These are phyloP conservation scores for Apophysomyces elegans DNA, from an alignment of 371 early-diverging fungal species.

Conservation along the genomic window DNA sequence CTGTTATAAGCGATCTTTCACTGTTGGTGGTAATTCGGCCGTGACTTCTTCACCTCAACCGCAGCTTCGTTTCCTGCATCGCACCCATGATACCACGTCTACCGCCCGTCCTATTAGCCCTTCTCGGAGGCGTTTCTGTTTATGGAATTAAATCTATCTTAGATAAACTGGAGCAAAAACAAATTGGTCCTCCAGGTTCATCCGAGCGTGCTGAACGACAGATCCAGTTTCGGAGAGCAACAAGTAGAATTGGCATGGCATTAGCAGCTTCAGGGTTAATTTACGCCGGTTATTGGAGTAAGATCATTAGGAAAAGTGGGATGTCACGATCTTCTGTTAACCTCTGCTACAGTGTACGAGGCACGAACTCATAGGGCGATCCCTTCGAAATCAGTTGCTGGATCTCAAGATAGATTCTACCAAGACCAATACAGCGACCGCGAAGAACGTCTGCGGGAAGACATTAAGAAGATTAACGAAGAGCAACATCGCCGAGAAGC, in stretches of 20 bases:
- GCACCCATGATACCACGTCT: slow-evolving; percentile 45
- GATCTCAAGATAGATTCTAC: slow-evolving; percentile 26
- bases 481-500: slow-evolving; percentile 26
- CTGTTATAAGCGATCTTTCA: no score
- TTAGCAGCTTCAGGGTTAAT: slow-evolving; percentile 26
- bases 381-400: slow-evolving; percentile 26
- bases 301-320: background rate
- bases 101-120: slow-evolving; percentile 45
- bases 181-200: slow-evolving; percentile 47
- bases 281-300: slow-evolving; percentile 41
- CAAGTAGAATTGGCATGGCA: slow-evolving; percentile 28
- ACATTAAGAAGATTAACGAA: slow-evolving; percentile 18
- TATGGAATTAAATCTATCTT: slow-evolving; percentile 44
- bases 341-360: slow-evolving; percentile 33
- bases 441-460: slow-evolving; percentile 26
- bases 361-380: slow-evolving; percentile 32
- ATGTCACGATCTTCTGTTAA: no score
- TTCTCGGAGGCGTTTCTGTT: slow-evolving; percentile 41
- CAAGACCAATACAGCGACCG: slow-evolving; percentile 46
- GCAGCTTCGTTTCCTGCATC: background rate
- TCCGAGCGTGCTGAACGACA: slow-evolving; percentile 31
- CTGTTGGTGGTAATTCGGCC: no score
- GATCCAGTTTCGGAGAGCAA: slow-evolving; percentile 26
- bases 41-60: background rate
- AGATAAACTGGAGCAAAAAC: slow-evolving; percentile 40